Percentiles rank a stretch among this genome's conserved stretches.
Evolutionary conservation across 352 stramenopile genomes (phyloP).

Genomic region (Pythium plurisporium): DNA sequence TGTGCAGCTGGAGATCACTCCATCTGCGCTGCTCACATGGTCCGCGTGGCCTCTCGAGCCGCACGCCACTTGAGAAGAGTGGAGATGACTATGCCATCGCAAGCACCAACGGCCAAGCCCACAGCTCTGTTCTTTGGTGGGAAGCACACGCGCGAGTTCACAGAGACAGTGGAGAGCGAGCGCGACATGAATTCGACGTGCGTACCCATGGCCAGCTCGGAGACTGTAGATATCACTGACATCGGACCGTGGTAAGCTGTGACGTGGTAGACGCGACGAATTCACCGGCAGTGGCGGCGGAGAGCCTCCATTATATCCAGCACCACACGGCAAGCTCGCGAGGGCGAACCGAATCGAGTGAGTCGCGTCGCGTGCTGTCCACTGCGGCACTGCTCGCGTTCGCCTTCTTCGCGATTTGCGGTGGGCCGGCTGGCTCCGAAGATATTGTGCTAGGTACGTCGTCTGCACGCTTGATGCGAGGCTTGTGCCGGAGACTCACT

Average conservation of each 20-base stretch:
- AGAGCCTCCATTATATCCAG: slow-evolving; percentile 3
- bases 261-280: slow-evolving; percentile 1
- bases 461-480: neutral
- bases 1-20: neutral
- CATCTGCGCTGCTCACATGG: no score
- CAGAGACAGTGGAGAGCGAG: slow-evolving; percentile 9
- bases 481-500: neutral
- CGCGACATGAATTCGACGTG: slow-evolving; percentile 6
- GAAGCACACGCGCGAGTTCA: neutral
- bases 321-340: neutral
- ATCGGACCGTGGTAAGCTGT: neutral
- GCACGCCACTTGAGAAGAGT: neutral
- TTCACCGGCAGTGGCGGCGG: neutral
- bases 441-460: slow-evolving; percentile 29
- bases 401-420: slow-evolving; percentile 50
- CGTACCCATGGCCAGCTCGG: neutral
- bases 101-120: no score
- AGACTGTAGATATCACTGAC: neutral
- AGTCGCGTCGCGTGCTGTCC: slow-evolving; percentile 27
- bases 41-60: no score
- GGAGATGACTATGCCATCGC: neutral
- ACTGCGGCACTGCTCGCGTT: slow-evolving; percentile 40
- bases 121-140: no score
- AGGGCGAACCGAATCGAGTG: neutral
- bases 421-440: slow-evolving; percentile 42